Evolutionary conservation across 2,329 filamentous ascomycete species (phyloP).

Genomic region (Sporothrix schenckii): DNA sequence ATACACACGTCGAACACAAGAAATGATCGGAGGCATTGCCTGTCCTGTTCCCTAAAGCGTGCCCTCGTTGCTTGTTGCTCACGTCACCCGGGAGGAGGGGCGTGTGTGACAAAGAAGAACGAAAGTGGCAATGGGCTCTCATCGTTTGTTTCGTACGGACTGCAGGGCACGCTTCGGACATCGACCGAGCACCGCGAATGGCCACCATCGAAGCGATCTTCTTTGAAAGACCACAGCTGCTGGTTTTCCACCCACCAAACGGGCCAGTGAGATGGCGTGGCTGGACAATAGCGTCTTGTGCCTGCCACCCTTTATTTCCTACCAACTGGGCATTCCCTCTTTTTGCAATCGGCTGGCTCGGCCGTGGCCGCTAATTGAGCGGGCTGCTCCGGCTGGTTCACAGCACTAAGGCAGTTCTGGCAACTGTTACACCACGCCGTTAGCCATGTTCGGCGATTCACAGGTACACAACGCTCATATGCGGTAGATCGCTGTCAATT

Average conservation of each 20-base stretch:
- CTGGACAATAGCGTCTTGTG: not conserved
- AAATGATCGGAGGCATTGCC: too few species aligned
- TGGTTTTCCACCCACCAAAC: not conserved
- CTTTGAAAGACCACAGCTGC: not conserved
- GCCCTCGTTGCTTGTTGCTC: not conserved
- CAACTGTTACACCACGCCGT: not conserved
- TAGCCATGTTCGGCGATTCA: not conserved
- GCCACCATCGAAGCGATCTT: too few species aligned
- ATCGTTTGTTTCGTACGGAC: not conserved
- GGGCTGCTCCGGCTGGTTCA: conserved; percentile 13
- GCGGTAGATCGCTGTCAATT: not conserved
- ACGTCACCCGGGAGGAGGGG: conserved; percentile 5
- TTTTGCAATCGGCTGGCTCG: conserved; percentile 18
- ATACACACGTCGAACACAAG: not conserved
- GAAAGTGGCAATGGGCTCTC: conserved; percentile 4
- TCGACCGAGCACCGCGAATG: not conserved
- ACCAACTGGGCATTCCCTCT: not conserved
- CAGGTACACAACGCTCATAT: not conserved
- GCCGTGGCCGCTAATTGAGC: conserved; percentile 22
- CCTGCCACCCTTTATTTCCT: not conserved
- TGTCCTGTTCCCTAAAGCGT: not conserved
- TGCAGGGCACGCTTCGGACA: too few species aligned
- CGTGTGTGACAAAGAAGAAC: not conserved
- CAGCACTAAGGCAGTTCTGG: not conserved
- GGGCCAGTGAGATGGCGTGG: conserved; percentile 14